These are phyloP conservation scores for Ceratocystis albifundus DNA, from an alignment of 2,329 filamentous ascomycete genomes.

Conservation along the genomic window DNA sequence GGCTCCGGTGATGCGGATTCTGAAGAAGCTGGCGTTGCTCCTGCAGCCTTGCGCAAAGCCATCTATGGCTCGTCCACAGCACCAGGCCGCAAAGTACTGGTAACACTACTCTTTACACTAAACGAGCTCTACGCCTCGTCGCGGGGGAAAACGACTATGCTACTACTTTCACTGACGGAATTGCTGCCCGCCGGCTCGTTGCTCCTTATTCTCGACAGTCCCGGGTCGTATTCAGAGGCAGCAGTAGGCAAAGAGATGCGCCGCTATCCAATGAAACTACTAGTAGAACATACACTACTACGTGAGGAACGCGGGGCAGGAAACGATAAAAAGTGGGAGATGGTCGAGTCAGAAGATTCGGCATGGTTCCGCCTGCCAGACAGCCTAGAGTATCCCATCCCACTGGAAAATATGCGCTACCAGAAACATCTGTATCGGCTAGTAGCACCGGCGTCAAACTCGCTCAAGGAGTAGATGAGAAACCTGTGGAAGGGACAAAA, in stretches of 20 bases:
- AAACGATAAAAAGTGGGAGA: constrained; percentile 51
- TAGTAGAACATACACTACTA: constrained; percentile 67
- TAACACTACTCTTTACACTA: constrained; percentile 85
- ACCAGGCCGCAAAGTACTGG: constrained; percentile 37
- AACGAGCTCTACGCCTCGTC: constrained; percentile 85
- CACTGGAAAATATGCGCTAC: constrained; percentile 88
- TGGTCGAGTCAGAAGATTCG: constrained; percentile 62
- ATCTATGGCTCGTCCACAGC: constrained; percentile 27
- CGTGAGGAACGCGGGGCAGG: constrained; percentile 15
- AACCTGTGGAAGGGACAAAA: neutral
- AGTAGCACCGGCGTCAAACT: constrained; percentile 12
- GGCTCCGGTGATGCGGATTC: constrained; percentile 35
- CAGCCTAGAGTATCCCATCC: constrained; percentile 64
- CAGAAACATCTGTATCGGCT: constrained; percentile 70
- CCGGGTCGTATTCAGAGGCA: constrained; percentile 83
- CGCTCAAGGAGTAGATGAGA: neutral
- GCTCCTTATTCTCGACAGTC: constrained; percentile 80
- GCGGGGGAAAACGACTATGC: constrained; percentile 58
- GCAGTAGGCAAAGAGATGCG: constrained; percentile 50
- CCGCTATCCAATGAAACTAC: constrained; percentile 86
- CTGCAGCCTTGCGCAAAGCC: constrained; percentile 28
- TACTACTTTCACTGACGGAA: constrained; percentile 59
- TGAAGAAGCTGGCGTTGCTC: constrained; percentile 32
- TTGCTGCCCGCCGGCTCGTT: constrained; percentile 48
- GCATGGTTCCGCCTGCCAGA: constrained; percentile 70